Base-by-base conservation (phyloP, 2,329 filamentous ascomycete species). In the Celoporthe dispersa region DNA sequence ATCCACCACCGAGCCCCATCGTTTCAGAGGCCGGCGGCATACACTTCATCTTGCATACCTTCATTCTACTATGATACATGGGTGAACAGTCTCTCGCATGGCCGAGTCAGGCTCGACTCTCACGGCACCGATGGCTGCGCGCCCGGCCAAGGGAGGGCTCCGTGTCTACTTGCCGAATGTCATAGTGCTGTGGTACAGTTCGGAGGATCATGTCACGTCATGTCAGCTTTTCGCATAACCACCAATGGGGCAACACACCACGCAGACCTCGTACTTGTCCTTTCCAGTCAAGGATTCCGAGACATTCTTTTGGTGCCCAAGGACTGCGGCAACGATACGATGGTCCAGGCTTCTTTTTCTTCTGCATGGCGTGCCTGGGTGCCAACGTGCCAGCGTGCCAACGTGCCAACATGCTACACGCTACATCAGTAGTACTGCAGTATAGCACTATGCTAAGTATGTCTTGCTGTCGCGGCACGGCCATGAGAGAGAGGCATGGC, bases 161-260 rank as follows among this genome's bases (percentile, higher is more conserved):
- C 57, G 31, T 37, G 9, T 22, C 22, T 48, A n/a, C 44, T n/a
- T 48, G 44, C 44, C 22, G 44, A 9, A 48, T 7, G 44, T n/a
- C n/a, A n/a, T n/a, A n/a, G n/a, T 22, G 11, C 44, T 48, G n/a
- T 48, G 44, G 44, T 48, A n/a, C 44, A 48, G 33, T 22, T 60
- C 33, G 31, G 57, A 57, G 53, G 53, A 57, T 57, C 53, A 57
- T 57, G 53, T 57, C 53, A 57, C 16, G 12, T 55, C 51, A 55
- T 57, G 53, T 57, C 53, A 57, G 53, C 31, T 48, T 37, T n/a
- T 60, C 57, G 57, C 31, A 37, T 37, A n/a, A 37, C 22, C 57
- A 60, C 57, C 57, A 60, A 60, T 60, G 33, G 57, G 14, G n/a
- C 57, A 37, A n/a, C 57, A n/a, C 57, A 7, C 7, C 57, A 22